Evolutionary conservation across 495 filamentous ascomycete species (phyloP), one percentile per base, ranked within the genome.

Genomic region (Neurospora terricola): DNA sequence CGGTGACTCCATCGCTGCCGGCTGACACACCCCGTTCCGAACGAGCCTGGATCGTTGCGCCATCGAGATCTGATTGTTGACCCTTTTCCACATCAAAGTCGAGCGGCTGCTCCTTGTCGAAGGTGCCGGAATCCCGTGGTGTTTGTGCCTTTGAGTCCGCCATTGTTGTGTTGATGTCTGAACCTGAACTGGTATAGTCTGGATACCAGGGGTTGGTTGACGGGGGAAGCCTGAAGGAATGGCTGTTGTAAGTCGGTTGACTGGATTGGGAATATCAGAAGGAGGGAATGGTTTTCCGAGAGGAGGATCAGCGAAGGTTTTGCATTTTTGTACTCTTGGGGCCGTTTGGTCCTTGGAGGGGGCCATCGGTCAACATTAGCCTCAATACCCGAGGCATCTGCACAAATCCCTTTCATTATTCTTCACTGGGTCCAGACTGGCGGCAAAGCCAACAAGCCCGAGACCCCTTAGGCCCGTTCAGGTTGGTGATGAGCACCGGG

Each of bases 11-110:
- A 59, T 37, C n/a, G 36, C 69, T 36, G 30, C 54, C 40, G 36
- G 72, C 38, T 40, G 62, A 27, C n/a, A 43, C 59, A 38, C 38
- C 37, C 16, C 70, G 38, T 27, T 73, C 73, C 14, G 76, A 74
- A 7, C 37, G 73, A 3, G 72, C 14, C 0, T 70, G 71, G 36
- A 76, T 78, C 48, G 79, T 76, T 42, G 78, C 74, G 14, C 71
- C 72, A 16, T 80, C 79, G 18, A 75, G 69, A 48, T 80, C 77
- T 2, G 78, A 77, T 30, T 62, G 70, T 74, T 75, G 1, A 69
- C 73, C 73, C 69, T 77, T 80, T 71, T 79, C 78, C 70, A 73
- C 30, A 48, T 80, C 78, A 54, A 71, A 36, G 54, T 71, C 69
- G 38, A 71, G 39, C 38, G 34, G 43, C 40, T 69, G 39, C 2